A percentile compares a stretch with the other conserved stretches of the same genome.
phyloP scores from a whole-genome alignment of 2,329 filamentous ascomycete genomes.

The Fusarium gaditjirri region DNA sequence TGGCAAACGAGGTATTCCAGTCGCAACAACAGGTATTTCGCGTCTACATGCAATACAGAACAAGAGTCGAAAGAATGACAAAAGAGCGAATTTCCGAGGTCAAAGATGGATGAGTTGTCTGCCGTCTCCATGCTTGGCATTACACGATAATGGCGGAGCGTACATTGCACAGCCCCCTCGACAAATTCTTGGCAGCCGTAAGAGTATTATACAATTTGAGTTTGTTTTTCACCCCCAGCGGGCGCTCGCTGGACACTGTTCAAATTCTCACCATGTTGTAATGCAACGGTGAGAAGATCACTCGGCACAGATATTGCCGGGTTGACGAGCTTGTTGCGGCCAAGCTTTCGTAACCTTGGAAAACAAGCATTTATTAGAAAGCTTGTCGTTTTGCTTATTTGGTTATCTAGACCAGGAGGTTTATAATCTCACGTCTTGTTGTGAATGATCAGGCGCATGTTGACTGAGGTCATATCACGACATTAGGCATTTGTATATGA shows the following conservation, averaged over 20 bases:
- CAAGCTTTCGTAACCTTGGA: slow-evolving; percentile 23
- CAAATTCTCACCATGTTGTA: slow-evolving; percentile 12
- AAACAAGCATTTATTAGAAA: slow-evolving; percentile 16
- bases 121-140: slow-evolving; percentile 33
- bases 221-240: not conserved
- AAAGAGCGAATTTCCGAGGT: not conserved
- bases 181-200: slow-evolving; percentile 12
- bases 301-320: slow-evolving; percentile 9
- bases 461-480: not conserved
- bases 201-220: not conserved
- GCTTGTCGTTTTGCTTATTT: slow-evolving; percentile 16
- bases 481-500: not conserved
- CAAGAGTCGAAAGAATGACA: not conserved
- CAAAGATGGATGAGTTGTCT: slow-evolving; percentile 25
- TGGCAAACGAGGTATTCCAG: too few relatives aligned
- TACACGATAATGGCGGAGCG: slow-evolving; percentile 22
- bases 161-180: slow-evolving; percentile 29
- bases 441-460: not conserved
- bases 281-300: slow-evolving; percentile 12
- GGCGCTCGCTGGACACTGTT: not conserved
- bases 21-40: not conserved
- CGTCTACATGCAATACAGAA: not conserved
- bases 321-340: slow-evolving; percentile 12
- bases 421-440: not conserved
- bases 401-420: not conserved